Conservation (phyloP, 257 asterid genomes). For the Gentiana straminea region DNA sequence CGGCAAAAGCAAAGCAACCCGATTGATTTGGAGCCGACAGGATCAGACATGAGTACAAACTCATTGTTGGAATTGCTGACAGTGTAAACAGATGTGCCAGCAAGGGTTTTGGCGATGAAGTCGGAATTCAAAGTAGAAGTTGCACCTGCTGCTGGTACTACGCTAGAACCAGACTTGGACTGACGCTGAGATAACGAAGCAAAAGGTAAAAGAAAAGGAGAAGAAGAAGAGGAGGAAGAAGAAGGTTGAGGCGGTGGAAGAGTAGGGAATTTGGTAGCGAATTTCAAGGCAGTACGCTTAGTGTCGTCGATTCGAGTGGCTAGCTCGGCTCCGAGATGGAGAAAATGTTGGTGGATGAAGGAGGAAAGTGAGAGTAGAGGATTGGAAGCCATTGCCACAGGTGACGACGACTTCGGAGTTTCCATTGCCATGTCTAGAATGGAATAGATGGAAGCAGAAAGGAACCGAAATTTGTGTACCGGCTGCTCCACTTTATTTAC, state of each 20-base stretch:
- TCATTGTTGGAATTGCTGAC: conserved; percentile 86
- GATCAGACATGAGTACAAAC: conserved; percentile 78
- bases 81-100: conserved; percentile 80
- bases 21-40: conserved; percentile 64
- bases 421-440: conserved; percentile 30
- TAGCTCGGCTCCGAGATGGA: conserved; percentile 48
- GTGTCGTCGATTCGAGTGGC: conserved; percentile 49
- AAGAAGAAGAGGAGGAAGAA: conserved; percentile 11
- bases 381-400: conserved; percentile 35
- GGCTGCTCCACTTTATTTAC: no score
- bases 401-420: conserved; percentile 42
- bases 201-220: conserved; percentile 33
- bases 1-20: conserved; percentile 88
- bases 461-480: neutral
- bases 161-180: conserved; percentile 21
- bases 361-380: conserved; percentile 52
- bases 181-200: conserved; percentile 50
- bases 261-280: conserved; percentile 29
- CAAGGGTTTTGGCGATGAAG: conserved; percentile 61
- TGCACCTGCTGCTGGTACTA: conserved; percentile 1
- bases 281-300: conserved; percentile 38
- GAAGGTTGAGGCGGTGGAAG: conserved; percentile 17
- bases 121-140: conserved; percentile 34
- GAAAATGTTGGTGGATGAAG: conserved; percentile 43
- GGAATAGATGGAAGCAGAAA: neutral